Evolutionary conservation across 352 stramenopile genomes (phyloP), one percentile per base, ranked within the genome.

Genomic region (Aphanomyces astaci): DNA sequence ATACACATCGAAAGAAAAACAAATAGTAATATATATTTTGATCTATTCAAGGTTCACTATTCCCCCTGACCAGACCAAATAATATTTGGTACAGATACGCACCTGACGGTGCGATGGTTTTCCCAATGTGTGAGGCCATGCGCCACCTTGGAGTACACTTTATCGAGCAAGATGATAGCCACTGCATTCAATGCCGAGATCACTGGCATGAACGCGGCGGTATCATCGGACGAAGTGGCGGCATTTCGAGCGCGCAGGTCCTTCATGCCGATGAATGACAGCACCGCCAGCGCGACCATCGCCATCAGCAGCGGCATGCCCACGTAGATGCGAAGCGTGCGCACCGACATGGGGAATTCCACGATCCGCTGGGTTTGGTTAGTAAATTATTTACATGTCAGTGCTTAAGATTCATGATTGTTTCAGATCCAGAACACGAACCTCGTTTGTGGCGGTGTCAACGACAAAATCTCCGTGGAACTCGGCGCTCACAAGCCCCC

Each of bases 401-500:
- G n/a, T n/a, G n/a, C n/a, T n/a, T n/a, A n/a, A n/a, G n/a, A n/a
- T n/a, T n/a, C n/a, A n/a, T n/a, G n/a, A n/a, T n/a, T n/a, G n/a
- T n/a, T n/a, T n/a, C n/a, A n/a, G n/a, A n/a, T n/a, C n/a, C n/a
- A n/a, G n/a, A n/a, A n/a, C 22, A 19, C 15, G 5, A 25, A 64
- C 56, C 36, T 64, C 56, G 24, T 52, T 52, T 3, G 56, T 64
- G 13, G 76, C 68, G 1, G 75, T 76, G 51, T 86, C 73, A 49
- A 88, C 78, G 22, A 84, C 75, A 65, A 89, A 92, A 66, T 92
- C 81, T 3, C 79, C 82, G 59, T 89, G 89, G 65, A 89, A 92
- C 15, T 71, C 76, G 0, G 76, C 75, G 13, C 65, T 71, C 31
- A 77, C 63, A 65, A 88, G 80, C 45, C 71, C 83, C 30, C 78